Conservation (phyloP, 768 basidiomycete genomes). For the Sarcomyxa edulis region DNA sequence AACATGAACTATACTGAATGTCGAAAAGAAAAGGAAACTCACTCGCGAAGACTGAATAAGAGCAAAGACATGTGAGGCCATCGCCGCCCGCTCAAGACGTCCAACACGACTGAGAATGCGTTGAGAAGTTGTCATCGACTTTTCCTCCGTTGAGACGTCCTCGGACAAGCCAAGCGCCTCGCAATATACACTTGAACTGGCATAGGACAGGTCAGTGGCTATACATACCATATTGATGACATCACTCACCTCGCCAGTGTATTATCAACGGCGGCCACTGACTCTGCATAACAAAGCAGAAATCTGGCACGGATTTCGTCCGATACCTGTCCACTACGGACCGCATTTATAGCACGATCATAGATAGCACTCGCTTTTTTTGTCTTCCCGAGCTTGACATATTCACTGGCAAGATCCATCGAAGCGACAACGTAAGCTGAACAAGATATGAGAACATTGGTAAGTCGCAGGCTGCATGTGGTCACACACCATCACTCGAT, state of each 20-base stretch:
- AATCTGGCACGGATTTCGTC: slow-evolving; percentile 50
- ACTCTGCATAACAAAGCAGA: slow-evolving; percentile 62
- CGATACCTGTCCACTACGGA: slow-evolving; percentile 40
- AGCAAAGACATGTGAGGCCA: slow-evolving; percentile 67
- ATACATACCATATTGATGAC: not conserved
- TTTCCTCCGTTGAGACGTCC: slow-evolving; percentile 36
- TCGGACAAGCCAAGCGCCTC: slow-evolving; percentile 51
- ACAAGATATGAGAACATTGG: slow-evolving; percentile 1
- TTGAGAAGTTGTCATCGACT: slow-evolving; percentile 42
- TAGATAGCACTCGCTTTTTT: slow-evolving; percentile 66
- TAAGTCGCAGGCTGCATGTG: not conserved
- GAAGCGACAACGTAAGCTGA: slow-evolving; percentile 62
- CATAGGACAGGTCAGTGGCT: slow-evolving; percentile 1
- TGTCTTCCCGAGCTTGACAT: slow-evolving; percentile 69
- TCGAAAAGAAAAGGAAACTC: slow-evolving; percentile 7
- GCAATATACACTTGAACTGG: slow-evolving; percentile 50
- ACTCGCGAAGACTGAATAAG: slow-evolving; percentile 68
- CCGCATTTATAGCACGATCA: slow-evolving; percentile 42
- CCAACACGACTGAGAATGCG: slow-evolving; percentile 56
- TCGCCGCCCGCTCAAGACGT: slow-evolving; percentile 62
- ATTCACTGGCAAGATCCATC: slow-evolving; percentile 73
- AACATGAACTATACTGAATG: slow-evolving; percentile 4
- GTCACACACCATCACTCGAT: slow-evolving; percentile 41
- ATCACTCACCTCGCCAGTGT: slow-evolving; percentile 47
- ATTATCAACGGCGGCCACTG: slow-evolving; percentile 56